A percentile compares a stretch with the other conserved stretches of the same genome.
These are phyloP conservation scores for Podila clonocystis DNA, from an alignment of 192 early-diverging fungal genomes.

Conservation along the genomic window DNA sequence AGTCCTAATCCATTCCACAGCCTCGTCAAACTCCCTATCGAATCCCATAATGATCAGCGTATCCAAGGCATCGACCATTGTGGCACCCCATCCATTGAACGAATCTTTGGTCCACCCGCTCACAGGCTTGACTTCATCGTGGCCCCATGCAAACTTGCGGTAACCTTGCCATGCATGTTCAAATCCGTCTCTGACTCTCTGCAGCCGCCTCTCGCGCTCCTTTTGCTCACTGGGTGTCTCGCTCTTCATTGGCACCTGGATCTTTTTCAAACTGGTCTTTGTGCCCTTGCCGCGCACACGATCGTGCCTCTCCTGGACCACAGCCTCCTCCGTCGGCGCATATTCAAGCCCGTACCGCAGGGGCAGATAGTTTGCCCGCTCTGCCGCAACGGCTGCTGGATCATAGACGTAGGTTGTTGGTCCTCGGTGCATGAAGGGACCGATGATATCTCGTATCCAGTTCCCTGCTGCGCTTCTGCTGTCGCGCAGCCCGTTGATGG, in stretches of 20 bases:
- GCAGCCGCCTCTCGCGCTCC: conserved; percentile 24
- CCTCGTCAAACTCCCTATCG: conserved; percentile 73
- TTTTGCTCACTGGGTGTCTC: not conserved
- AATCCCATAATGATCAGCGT: conserved; percentile 85
- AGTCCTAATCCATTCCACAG: conserved; percentile 64
- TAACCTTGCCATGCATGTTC: conserved; percentile 78
- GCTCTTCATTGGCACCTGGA: not conserved
- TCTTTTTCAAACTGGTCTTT: not conserved
- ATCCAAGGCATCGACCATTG: conserved; percentile 87
- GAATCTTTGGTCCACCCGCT: conserved; percentile 21
- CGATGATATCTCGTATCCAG: too few species aligned
- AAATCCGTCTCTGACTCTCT: conserved; percentile 67
- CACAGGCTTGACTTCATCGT: conserved; percentile 68
- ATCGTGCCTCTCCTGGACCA: not conserved
- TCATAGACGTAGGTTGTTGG: not conserved
- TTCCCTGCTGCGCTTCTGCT: too few species aligned
- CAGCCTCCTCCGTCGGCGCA: not conserved
- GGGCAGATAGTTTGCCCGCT: not conserved
- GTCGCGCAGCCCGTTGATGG: not conserved
- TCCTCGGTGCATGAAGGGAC: not conserved
- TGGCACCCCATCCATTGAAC: conserved; percentile 66
- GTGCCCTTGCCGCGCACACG: conserved; percentile 1
- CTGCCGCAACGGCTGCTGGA: not conserved
- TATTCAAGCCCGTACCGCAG: not conserved
- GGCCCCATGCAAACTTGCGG: conserved; percentile 72